Base-by-base conservation (phyloP, 2,329 filamentous ascomycete species). In the Penicillium expansum region DNA sequence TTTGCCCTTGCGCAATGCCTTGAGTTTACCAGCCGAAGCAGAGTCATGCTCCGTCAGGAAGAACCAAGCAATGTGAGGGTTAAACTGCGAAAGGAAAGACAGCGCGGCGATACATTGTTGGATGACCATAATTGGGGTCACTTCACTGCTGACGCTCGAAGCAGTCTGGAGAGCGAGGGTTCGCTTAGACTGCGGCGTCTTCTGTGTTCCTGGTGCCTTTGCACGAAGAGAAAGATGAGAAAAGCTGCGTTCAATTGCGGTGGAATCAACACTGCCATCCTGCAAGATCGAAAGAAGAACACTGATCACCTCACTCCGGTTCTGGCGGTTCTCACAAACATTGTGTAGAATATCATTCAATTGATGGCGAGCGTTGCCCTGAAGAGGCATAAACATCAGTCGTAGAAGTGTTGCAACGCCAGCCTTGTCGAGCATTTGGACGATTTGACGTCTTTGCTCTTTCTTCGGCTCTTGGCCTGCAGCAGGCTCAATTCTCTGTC, bases 381-480 rank as follows among this genome's bases (percentile, higher is more conserved):
- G 90, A 63, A 97, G 91, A 47, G 91, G 89, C 67, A 97, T 92
- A 73, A 99, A 99, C 93, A 99, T 97, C 10, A 99, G 83, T n/a
- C 95, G 90, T 42, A 99, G 82, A 33, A 99, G 80, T n/a, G 94
- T 97, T 27, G 95, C 94, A 63, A 99, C 88, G 27, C 95, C 94
- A 45, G 92, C 84, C 76, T 96, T 97, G 74, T 99, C 94, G 30
- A 99, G 84, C 89, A 99, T 96, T 72, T 99, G 94, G 24, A 96
- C 90, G 56, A 95, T 89, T 22, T 91, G 87, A 59, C 90, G 89
- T 56, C 90, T 86, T 67, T 89, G 88, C 37, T 81, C 77, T 76
- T 92, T 93, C 71, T 82, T 83, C 0, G 69, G 59, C 56, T 72
- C 72, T 69, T 85, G 78, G 53, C 79, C 80, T 43, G 73, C 77